Percentiles rank a stretch among this genome's conserved stretches.
Conservation (phyloP, 345 rosid genomes). For the Luvunga scandens region DNA sequence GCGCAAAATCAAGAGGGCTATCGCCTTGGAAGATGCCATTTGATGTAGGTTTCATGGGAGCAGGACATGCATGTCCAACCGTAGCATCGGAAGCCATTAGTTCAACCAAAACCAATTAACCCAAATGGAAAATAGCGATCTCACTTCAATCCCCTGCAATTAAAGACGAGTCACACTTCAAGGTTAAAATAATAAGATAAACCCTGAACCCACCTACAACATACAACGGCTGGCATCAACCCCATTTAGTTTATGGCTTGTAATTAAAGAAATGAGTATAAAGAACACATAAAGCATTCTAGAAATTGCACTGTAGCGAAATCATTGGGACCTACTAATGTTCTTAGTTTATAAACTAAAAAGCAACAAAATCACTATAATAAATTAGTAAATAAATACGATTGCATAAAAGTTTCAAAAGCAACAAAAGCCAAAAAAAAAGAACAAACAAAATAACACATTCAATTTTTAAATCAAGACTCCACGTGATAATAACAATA, state of each 20-base stretch:
- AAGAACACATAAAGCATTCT: background rate
- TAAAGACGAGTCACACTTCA: background rate
- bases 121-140: too few species aligned
- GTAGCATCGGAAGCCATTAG: conserved; percentile 40
- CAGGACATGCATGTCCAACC: conserved; percentile 31
- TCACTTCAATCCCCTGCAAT: conserved; percentile 17
- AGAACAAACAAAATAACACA: too few species aligned
- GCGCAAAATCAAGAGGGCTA: conserved; percentile 62
- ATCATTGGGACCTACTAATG: background rate
- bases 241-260: background rate
- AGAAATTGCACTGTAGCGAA: background rate
- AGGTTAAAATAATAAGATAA: background rate
- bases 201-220: background rate
- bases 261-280: background rate
- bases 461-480: background rate
- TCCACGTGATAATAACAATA: too few species aligned
- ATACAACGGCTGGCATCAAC: background rate
- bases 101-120: too few species aligned
- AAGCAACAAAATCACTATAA: background rate
- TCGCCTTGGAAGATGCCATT: conserved; percentile 75
- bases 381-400: background rate
- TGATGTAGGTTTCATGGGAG: conserved; percentile 65
- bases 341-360: background rate
- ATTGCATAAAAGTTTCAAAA: background rate
- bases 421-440: too few species aligned